These are phyloP conservation scores for Aspergillus conjunctus DNA, from an alignment of 495 filamentous ascomycete species.

Conservation along the genomic window DNA sequence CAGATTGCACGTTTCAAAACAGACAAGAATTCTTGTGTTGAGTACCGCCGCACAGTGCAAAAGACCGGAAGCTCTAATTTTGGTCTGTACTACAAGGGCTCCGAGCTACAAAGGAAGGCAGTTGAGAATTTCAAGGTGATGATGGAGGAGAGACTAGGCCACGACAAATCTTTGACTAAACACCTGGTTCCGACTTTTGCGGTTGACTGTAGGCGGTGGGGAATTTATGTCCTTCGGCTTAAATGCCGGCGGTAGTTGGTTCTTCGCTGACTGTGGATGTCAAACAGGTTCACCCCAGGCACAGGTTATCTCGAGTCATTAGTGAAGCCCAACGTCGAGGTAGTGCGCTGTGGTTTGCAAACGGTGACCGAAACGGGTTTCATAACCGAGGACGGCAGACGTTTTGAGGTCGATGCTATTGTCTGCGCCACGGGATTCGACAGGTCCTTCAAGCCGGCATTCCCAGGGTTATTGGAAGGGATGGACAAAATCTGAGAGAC, in stretches of 20 bases:
- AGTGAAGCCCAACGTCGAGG: not conserved
- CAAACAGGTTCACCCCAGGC: not conserved
- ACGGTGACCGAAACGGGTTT: not conserved
- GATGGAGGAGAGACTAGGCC: not conserved
- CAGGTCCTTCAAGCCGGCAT: not conserved
- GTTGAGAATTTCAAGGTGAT: not conserved
- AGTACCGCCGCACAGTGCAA: not conserved
- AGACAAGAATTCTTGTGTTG: not conserved
- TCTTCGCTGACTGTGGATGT: not conserved
- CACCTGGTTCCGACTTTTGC: not conserved
- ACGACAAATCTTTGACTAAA: not conserved
- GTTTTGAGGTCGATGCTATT: conserved; percentile 2
- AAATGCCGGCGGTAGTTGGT: not conserved
- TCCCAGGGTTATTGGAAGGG: conserved; percentile 3
- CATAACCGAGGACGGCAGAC: not conserved
- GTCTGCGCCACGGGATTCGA: conserved; percentile 8
- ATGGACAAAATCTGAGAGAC: not conserved
- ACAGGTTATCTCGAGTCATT: not conserved
- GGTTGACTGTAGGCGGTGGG: not conserved
- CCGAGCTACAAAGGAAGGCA: not conserved
- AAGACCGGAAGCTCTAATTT: not conserved
- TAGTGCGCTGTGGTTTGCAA: not conserved
- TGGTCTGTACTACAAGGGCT: not conserved
- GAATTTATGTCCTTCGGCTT: not conserved
- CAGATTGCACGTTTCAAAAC: not conserved